Conservation (phyloP, 1,284 basidiomycete genomes). For the Tilletia caries region DNA sequence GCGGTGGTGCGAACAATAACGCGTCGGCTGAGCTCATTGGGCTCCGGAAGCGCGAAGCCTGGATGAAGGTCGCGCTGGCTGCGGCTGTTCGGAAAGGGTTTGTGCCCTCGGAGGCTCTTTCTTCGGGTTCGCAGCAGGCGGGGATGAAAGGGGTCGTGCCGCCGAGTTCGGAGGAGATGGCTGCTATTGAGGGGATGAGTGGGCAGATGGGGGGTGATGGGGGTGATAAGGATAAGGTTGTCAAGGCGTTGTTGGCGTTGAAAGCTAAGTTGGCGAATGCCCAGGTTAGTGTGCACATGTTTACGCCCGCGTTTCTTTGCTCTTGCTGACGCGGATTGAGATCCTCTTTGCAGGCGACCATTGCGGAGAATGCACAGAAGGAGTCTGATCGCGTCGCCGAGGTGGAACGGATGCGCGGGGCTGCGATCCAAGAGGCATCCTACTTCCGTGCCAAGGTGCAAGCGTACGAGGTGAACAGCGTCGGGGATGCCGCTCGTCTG, state of each 20-base stretch:
- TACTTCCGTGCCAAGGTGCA: constrained; percentile 91
- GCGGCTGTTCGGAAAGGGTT: constrained; percentile 79
- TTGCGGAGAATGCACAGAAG: constrained; percentile 71
- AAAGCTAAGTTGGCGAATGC: constrained; percentile 85
- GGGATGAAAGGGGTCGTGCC: constrained; percentile 22
- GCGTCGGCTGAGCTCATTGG: constrained; percentile 66
- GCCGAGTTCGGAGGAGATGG: constrained; percentile 20
- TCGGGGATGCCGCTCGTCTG: constrained; percentile 65
- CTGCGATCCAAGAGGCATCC: constrained; percentile 87
- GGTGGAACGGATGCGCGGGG: constrained; percentile 58
- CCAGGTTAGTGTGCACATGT: constrained; percentile 64
- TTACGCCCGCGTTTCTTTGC: not conserved
- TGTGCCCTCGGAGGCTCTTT: constrained; percentile 63
- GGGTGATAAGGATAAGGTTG: constrained; percentile 59
- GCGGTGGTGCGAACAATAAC: not conserved
- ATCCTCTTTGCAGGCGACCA: constrained; percentile 60
- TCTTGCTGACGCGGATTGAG: not conserved
- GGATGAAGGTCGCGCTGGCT: constrained; percentile 78
- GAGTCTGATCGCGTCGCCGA: constrained; percentile 69
- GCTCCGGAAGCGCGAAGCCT: constrained; percentile 72
- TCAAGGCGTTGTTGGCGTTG: constrained; percentile 73
- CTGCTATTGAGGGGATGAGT: constrained; percentile 54
- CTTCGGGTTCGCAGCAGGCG: constrained; percentile 26
- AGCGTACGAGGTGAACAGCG: constrained; percentile 72
- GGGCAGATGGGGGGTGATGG: constrained; percentile 30